Base-by-base conservation (phyloP, 129 eudicot genomes). In the Apium graveolens region DNA sequence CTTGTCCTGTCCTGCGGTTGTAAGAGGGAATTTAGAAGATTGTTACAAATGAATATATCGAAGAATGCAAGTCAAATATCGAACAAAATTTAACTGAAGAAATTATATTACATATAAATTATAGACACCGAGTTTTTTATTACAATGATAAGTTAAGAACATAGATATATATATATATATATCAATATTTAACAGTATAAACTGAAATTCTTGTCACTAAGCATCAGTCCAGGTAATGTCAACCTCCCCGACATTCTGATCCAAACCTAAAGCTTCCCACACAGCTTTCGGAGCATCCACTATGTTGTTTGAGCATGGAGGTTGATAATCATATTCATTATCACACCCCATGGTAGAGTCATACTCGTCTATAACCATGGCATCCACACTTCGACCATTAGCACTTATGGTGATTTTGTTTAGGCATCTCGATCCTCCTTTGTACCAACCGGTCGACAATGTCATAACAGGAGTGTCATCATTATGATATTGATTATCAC, bases 301-400 rank as follows among this genome's bases (percentile, higher is more conserved):
- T 32, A 68, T 68, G 17, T 68, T 32, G 41, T 68, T 68, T 16
- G 42, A 4, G 43, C 73, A 68, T 12, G 73, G 73, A 34, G 73
- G 73, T 32, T 68, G 73, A 68, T 68, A 68, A 26, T 68, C 73
- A 68, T 68, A 43, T 17, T 68, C 73, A 4, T 32, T 32, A 43
- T 86, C 89, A 80, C 89, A 82, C 27, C 89, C 89, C 82, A 57
- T 65, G 4, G 84, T 86, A 18, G 89, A 86, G 55, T 82, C 86
- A 80, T 86, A 82, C 76, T 82, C 86, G 35, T 86, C 89, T 3
- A 86, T 84, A 44, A 86, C 89, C 69, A 11, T 79, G 5, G 89
- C 86, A 48, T n/a, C 74, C 41, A 80, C 82, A 43, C 86, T 86
- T 42, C 62, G 11, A 7, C 86, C 84, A 38, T 81, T 86, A 11